Conservation (phyloP, 2,329 filamentous ascomycete species). For the Colletotrichum sp. region DNA sequence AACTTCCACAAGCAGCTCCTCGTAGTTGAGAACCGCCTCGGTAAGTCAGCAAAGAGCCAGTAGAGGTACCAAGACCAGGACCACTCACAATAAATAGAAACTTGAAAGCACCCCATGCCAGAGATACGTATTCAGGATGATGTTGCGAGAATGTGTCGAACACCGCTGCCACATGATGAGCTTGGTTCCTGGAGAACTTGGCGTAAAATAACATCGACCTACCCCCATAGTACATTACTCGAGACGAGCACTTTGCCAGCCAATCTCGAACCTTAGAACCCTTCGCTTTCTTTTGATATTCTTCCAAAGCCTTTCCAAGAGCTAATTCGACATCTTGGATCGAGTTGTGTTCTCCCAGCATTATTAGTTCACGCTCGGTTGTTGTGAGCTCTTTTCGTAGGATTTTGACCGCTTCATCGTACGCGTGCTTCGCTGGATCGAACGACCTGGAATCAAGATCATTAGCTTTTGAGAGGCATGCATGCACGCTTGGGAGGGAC, state of each 20-base stretch:
- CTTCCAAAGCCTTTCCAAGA: background rate
- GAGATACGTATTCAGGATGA: background rate
- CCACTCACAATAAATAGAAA: background rate
- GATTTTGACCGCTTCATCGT: rapidly evolving
- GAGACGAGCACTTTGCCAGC: background rate
- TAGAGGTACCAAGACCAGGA: rapidly evolving
- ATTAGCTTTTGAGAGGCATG: rapidly evolving
- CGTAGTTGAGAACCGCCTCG: background rate
- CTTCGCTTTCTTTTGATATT: rapidly evolving
- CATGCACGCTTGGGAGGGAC: rapidly evolving
- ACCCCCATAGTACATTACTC: background rate
- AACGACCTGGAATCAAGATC: rapidly evolving
- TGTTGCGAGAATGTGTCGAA: background rate
- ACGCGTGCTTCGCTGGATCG: rapidly evolving
- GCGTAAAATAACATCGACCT: rapidly evolving
- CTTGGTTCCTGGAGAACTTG: rapidly evolving
- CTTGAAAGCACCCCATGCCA: background rate
- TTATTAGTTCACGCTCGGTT: rapidly evolving
- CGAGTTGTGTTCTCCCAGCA: rapidly evolving
- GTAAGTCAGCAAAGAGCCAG: background rate
- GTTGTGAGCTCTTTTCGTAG: rapidly evolving
- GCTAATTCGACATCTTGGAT: background rate
- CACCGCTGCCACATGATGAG: rapidly evolving
- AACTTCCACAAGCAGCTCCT: background rate
- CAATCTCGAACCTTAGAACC: rapidly evolving